Evolutionary conservation across 495 filamentous ascomycete genomes (phyloP).

Genomic region (Corynascus novoguineensis): DNA sequence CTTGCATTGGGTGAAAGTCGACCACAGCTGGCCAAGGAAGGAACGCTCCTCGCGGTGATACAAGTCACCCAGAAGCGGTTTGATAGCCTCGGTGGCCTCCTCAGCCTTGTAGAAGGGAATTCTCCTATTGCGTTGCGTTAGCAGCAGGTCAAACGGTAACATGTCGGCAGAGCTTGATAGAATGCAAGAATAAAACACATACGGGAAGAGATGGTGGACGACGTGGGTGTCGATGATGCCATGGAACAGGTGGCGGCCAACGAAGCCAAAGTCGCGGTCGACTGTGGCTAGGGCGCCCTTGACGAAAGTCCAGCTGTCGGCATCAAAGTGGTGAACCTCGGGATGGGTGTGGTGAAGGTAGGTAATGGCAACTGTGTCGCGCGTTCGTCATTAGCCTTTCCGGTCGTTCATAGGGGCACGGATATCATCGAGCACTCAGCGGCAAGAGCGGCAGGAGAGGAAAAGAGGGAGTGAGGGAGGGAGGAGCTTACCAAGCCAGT

Average conservation of each 20-base stretch:
- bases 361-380: conserved; percentile 66
- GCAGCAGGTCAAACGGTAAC: neutral
- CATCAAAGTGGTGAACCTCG: conserved; percentile 70
- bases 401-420: neutral
- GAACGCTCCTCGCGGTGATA: conserved; percentile 56
- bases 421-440: too few species aligned
- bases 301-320: conserved; percentile 73
- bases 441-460: neutral
- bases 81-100: conserved; percentile 77
- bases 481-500: conserved; percentile 91
- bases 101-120: conserved; percentile 90
- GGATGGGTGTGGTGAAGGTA: conserved; percentile 89
- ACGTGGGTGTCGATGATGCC: conserved; percentile 89
- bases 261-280: conserved; percentile 82
- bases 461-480: too few species aligned
- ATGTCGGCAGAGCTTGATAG: neutral
- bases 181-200: neutral
- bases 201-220: conserved; percentile 74
- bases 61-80: conserved; percentile 69
- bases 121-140: conserved; percentile 36
- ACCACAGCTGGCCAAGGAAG: conserved; percentile 35
- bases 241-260: conserved; percentile 78
- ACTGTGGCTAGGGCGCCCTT: conserved; percentile 83
- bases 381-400: neutral
- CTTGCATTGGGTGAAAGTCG: conserved; percentile 30